A percentile compares a stretch with the other conserved stretches of the same genome.
phyloP scores from a whole-genome alignment of 176 grass and related monocot species.

The Carex scoparia region DNA sequence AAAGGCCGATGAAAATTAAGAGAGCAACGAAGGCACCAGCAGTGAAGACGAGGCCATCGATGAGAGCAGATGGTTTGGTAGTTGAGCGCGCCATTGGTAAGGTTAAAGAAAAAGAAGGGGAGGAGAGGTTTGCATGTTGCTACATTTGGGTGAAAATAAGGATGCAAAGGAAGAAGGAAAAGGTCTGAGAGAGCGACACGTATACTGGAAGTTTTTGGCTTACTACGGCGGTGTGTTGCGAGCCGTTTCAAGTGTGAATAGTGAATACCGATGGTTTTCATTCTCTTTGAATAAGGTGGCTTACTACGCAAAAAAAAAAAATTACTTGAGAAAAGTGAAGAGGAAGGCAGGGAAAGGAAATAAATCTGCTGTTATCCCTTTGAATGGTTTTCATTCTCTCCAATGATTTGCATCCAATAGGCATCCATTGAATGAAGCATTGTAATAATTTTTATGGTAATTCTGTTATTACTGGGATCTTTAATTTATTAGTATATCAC shows the following conservation, averaged over 20 bases:
- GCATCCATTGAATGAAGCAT: no score
- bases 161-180: background rate
- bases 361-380: no score
- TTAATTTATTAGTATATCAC: no score
- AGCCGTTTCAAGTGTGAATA: background rate
- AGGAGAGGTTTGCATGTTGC: background rate
- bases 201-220: background rate
- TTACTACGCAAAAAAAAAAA: no score
- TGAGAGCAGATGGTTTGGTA: slow-evolving; percentile 28
- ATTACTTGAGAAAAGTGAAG: no score
- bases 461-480: no score
- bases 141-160: background rate
- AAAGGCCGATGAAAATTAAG: slow-evolving; percentile 39
- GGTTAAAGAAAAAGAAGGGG: background rate
- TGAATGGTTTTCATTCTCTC: no score
- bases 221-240: background rate
- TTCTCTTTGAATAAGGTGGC: no score
- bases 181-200: background rate
- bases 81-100: slow-evolving; percentile 20
- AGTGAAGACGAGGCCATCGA: slow-evolving; percentile 50
- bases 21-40: slow-evolving; percentile 39
- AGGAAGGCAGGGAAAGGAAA: no score
- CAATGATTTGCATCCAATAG: no score
- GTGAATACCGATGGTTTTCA: background rate
- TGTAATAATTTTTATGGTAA: no score